These are phyloP conservation scores for Globisporangium canariense DNA, from an alignment of 352 stramenopile genomes.

Conservation along the genomic window DNA sequence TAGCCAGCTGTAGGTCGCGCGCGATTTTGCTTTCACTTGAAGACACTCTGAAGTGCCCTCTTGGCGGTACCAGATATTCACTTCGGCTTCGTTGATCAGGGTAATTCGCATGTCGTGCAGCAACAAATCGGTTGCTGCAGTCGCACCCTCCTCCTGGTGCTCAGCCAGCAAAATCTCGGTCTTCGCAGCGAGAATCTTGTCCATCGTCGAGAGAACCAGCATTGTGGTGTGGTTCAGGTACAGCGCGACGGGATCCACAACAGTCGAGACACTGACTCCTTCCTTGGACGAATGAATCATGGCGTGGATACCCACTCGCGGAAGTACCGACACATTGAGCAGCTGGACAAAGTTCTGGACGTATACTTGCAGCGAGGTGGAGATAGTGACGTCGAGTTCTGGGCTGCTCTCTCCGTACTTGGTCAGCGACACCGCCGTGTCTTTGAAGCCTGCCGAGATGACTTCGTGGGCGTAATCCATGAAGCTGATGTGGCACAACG, in stretches of 20 bases:
- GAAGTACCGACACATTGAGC: constrained; percentile 62
- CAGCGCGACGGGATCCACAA: constrained; percentile 46
- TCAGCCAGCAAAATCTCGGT: not conserved
- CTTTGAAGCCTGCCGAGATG: constrained; percentile 46
- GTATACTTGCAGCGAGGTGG: constrained; percentile 49
- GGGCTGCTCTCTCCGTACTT: constrained; percentile 21
- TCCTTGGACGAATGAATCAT: constrained; percentile 30
- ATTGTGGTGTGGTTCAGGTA: constrained; percentile 75
- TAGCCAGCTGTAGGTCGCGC: constrained; percentile 68
- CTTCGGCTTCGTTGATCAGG: constrained; percentile 41
- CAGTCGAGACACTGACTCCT: constrained; percentile 41
- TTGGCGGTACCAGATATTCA: constrained; percentile 64
- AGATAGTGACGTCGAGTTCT: constrained; percentile 30
- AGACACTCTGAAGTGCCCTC: constrained; percentile 57
- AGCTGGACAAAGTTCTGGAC: constrained; percentile 75
- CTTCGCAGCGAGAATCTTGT: constrained; percentile 33
- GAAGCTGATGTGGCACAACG: constrained; percentile 38
- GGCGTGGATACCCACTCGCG: constrained; percentile 40
- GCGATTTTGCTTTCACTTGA: constrained; percentile 23
- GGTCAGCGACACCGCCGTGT: constrained; percentile 32
- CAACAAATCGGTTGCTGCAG: constrained; percentile 18
- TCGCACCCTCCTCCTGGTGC: not conserved
- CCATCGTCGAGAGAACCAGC: constrained; percentile 53
- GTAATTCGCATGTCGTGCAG: constrained; percentile 60
- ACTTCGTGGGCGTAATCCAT: constrained; percentile 52